Evolutionary conservation across 2,329 filamentous ascomycete species (phyloP), one percentile per base, ranked within the genome.

Genomic region (Teratosphaeria gauchensis): DNA sequence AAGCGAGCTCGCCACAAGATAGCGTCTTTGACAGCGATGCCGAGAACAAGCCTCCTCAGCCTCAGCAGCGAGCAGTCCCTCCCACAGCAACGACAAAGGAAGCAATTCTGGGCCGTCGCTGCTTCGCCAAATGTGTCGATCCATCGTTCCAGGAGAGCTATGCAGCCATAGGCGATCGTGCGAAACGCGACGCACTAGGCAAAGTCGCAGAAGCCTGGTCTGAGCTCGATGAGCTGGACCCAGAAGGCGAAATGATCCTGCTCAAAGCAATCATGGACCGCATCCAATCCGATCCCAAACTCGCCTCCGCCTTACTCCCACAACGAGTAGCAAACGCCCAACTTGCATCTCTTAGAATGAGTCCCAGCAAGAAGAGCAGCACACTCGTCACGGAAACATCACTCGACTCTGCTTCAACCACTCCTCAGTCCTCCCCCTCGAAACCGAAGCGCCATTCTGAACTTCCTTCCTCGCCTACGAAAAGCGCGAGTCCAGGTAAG

Each of bases 171-270:
- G 81, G 77, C 7, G 68, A 71, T 52, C 59, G 64, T 33, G 42
- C 78, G n/a, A 95, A 94, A 72, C 83, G 92, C 38, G 90, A 96
- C 66, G 90, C 90, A 0, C 81, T 97, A 32, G 89, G 88, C 2
- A 84, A 85, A 63, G 80, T 96, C 12, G 90, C 89, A 0, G 89
- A 95, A 71, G 92, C 92, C 0, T 95, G 94, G 78, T 87, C 86
- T 4, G 82, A 86, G 12, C 80, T 99, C 33, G 90, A 97, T 72
- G 84, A 89, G 52, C 80, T 92, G 32, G 92, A 99, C 68, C 92
- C 92, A 0, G 92, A 96, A 71, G 92, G 92, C 19, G 84, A 92
- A 48, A 94, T 92, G 67, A 85, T 95, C 64, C 80, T 99, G 16
- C 80, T 99, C 69, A 88, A 86, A 68, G 82, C 84, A 58, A 83